Evolutionary conservation across 371 early-diverging fungal species (phyloP).

Genomic region (Mucor sp.): DNA sequence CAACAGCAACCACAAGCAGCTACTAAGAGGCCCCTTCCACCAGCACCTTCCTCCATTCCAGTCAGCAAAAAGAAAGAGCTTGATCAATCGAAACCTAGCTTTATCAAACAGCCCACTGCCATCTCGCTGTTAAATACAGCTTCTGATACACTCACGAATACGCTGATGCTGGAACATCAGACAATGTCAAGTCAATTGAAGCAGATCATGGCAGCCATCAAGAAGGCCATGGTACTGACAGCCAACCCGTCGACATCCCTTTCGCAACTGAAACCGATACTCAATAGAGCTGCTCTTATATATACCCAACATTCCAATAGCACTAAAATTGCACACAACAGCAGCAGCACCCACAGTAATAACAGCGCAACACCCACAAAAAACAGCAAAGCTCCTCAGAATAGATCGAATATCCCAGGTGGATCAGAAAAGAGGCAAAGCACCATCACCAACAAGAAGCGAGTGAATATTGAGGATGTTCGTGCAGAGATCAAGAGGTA

Average conservation of each 20-base stretch:
- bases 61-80: background rate
- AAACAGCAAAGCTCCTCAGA: background rate
- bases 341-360: background rate
- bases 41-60: background rate
- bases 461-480: constrained; percentile 4
- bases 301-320: background rate
- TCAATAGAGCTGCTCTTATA: constrained; percentile 9
- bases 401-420: background rate
- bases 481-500: constrained; percentile 11
- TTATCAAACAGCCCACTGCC: constrained; percentile 11
- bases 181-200: constrained; percentile 7
- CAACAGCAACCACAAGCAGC: background rate
- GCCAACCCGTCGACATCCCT: constrained; percentile 7
- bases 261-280: constrained; percentile 12
- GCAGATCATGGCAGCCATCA: constrained; percentile 16
- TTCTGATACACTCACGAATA: background rate
- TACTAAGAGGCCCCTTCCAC: background rate
- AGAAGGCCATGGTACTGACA: constrained; percentile 12
- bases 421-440: background rate
- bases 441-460: background rate
- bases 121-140: background rate
- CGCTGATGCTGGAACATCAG: constrained; percentile 8
- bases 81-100: constrained; percentile 6
- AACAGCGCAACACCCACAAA: constrained; percentile 1
- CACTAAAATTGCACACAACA: background rate